A percentile compares a stretch with the other conserved stretches of the same genome.
These are phyloP conservation scores for Rosa multiflora DNA, from an alignment of 306 rosid genomes.

Conservation along the genomic window DNA sequence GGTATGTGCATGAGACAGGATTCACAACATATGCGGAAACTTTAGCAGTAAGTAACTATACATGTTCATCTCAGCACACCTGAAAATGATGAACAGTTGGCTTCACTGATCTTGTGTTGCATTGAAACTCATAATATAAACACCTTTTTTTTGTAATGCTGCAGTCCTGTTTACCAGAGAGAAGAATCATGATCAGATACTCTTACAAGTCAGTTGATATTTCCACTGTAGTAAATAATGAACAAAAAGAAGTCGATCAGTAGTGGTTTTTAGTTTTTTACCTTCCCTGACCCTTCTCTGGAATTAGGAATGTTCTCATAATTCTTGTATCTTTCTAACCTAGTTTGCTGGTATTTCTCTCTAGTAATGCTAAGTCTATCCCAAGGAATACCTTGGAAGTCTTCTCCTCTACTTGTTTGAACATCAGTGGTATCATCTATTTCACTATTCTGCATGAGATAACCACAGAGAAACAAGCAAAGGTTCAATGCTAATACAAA, in stretches of 20 bases:
- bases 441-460: too few relatives aligned
- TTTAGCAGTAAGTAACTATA: not conserved
- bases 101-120: conserved; percentile 80
- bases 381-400: conserved; percentile 51
- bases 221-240: not conserved
- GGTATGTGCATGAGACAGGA: not conserved
- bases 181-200: not conserved
- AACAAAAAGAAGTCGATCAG: not conserved
- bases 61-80: conserved; percentile 31
- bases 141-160: conserved; percentile 45
- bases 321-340: conserved; percentile 83
- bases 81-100: conserved; percentile 87
- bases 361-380: conserved; percentile 45
- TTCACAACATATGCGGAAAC: too few relatives aligned
- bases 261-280: conserved; percentile 21
- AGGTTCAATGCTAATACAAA: too few relatives aligned
- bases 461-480: too few relatives aligned
- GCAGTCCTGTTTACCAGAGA: conserved; percentile 49
- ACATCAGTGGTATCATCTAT: not conserved
- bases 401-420: conserved; percentile 45
- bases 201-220: not conserved
- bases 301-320: conserved; percentile 77
- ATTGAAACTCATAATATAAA: conserved; percentile 61
- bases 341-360: conserved; percentile 61
- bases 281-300: conserved; percentile 82